These are phyloP conservation scores for Smittium mucronatum DNA, from an alignment of 371 early-diverging fungal genomes.

Conservation along the genomic window DNA sequence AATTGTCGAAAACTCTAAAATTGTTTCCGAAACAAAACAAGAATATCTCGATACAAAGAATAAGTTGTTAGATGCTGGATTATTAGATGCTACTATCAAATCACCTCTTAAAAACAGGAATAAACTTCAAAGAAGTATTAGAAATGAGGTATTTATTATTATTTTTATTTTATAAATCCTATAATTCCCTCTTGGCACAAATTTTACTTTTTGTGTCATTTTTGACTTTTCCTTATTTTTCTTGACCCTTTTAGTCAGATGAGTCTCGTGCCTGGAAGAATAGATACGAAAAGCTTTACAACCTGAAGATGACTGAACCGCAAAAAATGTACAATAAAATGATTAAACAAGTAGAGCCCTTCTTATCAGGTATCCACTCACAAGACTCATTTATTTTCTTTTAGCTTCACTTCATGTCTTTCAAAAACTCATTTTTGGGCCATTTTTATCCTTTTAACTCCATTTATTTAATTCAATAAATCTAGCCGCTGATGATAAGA, in stretches of 20 bases:
- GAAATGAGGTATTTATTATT: background rate
- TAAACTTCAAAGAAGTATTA: too few species aligned
- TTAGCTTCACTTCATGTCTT: too few species aligned
- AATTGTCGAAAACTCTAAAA: background rate
- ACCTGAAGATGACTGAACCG: background rate
- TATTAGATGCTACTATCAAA: too few species aligned
- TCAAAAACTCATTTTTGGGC: too few species aligned
- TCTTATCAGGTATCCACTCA: background rate
- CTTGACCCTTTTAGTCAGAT: background rate
- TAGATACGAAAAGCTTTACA: constrained; percentile 4
- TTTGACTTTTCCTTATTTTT: too few species aligned
- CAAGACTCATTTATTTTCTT: too few species aligned
- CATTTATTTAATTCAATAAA: too few species aligned
- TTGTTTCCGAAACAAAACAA: background rate
- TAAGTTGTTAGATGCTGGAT: too few species aligned
- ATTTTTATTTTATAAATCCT: background rate
- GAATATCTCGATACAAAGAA: background rate
- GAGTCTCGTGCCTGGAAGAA: constrained; percentile 3
- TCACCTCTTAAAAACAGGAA: too few species aligned
- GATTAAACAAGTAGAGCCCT: constrained; percentile 1
- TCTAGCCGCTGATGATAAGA: background rate
- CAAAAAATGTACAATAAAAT: constrained; percentile 3
- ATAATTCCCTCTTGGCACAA: too few species aligned
- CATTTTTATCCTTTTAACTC: too few species aligned
- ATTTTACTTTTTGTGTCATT: too few species aligned